Base-by-base conservation (phyloP, 306 rosid genomes). In the Carpinus viminea region DNA sequence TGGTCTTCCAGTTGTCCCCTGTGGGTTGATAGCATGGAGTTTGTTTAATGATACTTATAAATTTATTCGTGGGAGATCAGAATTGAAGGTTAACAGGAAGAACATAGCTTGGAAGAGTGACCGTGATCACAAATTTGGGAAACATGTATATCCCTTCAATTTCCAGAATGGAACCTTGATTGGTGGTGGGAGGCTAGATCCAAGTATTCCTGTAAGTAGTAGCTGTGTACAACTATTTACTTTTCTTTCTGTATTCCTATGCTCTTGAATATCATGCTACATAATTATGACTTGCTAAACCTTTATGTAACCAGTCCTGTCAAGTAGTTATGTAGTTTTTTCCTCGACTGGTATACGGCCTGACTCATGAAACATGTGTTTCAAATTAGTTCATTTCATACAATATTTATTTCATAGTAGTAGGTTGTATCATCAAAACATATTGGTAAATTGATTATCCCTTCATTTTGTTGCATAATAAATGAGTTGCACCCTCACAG, bases 21-120 rank as follows among this genome's bases (percentile, higher is more conserved):
- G 98, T 80, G 98, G 98, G 65, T 81, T 95, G 86, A 88, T 91
- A 53, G 98, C 98, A 36, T 95, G 98, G 98, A 95, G 98, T 89
- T 59, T 95, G 87, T 95, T 95, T 74, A 95, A 91, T 70, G 98
- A 95, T 78, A 92, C 98, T 3, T 95, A 86, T 74, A 72, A 52
- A 47, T 91, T 95, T 77, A 73, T 70, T 73, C 96, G 90, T 41
- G 93, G 95, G 73, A 83, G 85, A 78, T 85, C 96, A 18, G 82
- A 86, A 18, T 84, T 95, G 83, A 91, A 82, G 85, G 91, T 91
- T 66, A 88, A 92, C 86, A 86, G 90, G 89, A 92, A 89, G 82
- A 85, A 88, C 88, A 95, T 95, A 74, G 97, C 98, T 7, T 95
- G 98, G 98, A 84, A 91, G 87, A 95, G 98, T 75, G 98, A 95